Evolutionary conservation across 805 yeast genomes (phyloP), one percentile per base, ranked within the genome.

Genomic region (Jamesozyma spencerorum): DNA sequence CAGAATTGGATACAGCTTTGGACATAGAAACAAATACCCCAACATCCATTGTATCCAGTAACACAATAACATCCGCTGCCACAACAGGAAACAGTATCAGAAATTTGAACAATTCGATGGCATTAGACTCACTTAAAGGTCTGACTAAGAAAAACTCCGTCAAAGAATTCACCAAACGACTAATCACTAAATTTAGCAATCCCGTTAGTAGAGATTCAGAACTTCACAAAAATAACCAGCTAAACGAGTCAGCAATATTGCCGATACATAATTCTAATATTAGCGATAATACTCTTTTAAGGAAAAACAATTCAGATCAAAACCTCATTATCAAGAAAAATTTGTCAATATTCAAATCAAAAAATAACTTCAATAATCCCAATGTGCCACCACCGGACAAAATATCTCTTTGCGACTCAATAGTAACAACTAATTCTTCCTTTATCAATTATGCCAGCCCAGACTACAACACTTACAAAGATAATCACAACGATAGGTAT

Each of bases 51-150:
- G 7, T 20, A 11, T 20, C 22, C 5, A 35, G 22, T 8, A 31
- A 30, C 12, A n/a, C 33, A 26, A 12, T 36, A 3, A 18, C 18
- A 14, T 42, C 34, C 3, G 39, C 17, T 6, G 34, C 32, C 11
- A 26, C 17, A n/a, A 18, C 40, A 17, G 15, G 15, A n/a, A 13
- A 19, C 34, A 20, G 37, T n/a, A 7, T 19, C 5, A 26, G 12
- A 11, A 42, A 39, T n/a, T 8, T 34, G 28, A 42, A 44, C 37
- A 14, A 46, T 32, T 53, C 61, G 5, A 36, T 47, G 15, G 64
- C 64, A 1, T 38, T 58, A 5, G 47, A 51, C 36, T 47, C 60
- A 3, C 40, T 60, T 11, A 58, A 49, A 37, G 57, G 49, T 4
- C 43, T 57, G 1, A 43, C 50, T 2, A 51, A 50, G 30, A 47